These are phyloP conservation scores for Castanospermum australe DNA, from an alignment of 306 rosid species.

Conservation along the genomic window DNA sequence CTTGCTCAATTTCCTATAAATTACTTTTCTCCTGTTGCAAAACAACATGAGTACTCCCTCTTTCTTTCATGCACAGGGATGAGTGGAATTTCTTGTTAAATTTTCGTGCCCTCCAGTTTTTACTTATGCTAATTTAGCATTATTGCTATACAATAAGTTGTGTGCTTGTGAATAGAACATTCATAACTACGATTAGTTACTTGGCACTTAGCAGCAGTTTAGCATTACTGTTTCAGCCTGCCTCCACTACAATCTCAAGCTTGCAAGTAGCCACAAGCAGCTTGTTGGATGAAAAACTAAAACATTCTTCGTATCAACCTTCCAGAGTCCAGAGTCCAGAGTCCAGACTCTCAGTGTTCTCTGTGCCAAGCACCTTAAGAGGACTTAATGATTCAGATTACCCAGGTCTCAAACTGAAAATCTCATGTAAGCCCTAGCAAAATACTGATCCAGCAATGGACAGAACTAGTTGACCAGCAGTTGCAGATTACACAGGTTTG, in stretches of 20 bases:
- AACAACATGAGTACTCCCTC: not conserved
- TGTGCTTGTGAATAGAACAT: not conserved
- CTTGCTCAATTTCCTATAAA: not conserved
- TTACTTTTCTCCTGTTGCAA: not conserved
- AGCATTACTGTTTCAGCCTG: not conserved
- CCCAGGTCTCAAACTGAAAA: not conserved
- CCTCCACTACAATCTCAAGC: not conserved
- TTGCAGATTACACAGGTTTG: no score
- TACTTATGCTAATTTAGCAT: not conserved
- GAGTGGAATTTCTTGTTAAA: slow-evolving; percentile 12
- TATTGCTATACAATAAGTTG: not conserved
- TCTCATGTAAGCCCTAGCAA: not conserved
- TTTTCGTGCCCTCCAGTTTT: not conserved
- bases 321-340: no score
- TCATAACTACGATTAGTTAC: not conserved
- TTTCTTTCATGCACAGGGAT: not conserved
- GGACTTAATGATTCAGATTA: not conserved
- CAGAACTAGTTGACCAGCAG: not conserved
- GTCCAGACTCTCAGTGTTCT: not conserved
- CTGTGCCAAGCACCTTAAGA: not conserved
- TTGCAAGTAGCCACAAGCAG: not conserved
- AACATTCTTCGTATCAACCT: not conserved
- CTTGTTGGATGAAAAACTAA: slow-evolving; percentile 21
- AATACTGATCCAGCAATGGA: not conserved
- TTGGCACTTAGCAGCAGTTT: not conserved